Conservation (phyloP, 177 flowering plant genomes). For the Tripterygium wilfordii region DNA sequence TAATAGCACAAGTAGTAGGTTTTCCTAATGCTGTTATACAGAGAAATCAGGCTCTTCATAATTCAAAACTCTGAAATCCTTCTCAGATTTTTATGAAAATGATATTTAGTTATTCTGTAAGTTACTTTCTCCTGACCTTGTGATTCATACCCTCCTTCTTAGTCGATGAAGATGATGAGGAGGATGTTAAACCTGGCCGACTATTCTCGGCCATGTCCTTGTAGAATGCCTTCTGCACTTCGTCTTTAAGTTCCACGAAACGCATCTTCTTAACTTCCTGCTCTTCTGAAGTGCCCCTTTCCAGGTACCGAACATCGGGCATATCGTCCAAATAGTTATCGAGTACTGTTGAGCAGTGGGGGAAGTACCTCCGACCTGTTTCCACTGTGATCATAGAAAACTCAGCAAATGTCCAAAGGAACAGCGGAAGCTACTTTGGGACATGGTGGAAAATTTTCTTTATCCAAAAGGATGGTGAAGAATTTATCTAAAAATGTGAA, state of each 20-base stretch:
- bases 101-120: too few relatives aligned
- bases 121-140: conserved; percentile 9
- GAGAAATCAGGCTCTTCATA: too few relatives aligned
- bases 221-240: conserved; percentile 52
- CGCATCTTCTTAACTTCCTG: conserved; percentile 39
- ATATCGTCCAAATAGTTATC: conserved; percentile 60
- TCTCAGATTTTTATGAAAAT: too few relatives aligned
- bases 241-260: conserved; percentile 53
- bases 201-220: conserved; percentile 44
- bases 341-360: conserved; percentile 53
- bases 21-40: too few relatives aligned
- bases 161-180: conserved; percentile 31
- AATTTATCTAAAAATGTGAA: too few relatives aligned
- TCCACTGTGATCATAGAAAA: conserved; percentile 33
- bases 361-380: conserved; percentile 51
- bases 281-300: conserved; percentile 48
- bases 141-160: conserved; percentile 7
- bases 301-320: conserved; percentile 37
- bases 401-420: neutral
- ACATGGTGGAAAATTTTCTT: too few relatives aligned
- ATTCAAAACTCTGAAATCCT: too few relatives aligned
- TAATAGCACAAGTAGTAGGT: too few relatives aligned
- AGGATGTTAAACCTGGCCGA: conserved; percentile 22
- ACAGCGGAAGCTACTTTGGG: too few relatives aligned
- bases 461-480: too few relatives aligned